These are phyloP conservation scores for Biscogniauxia mediterranea DNA, from an alignment of 2,329 filamentous ascomycete species.

Conservation along the genomic window DNA sequence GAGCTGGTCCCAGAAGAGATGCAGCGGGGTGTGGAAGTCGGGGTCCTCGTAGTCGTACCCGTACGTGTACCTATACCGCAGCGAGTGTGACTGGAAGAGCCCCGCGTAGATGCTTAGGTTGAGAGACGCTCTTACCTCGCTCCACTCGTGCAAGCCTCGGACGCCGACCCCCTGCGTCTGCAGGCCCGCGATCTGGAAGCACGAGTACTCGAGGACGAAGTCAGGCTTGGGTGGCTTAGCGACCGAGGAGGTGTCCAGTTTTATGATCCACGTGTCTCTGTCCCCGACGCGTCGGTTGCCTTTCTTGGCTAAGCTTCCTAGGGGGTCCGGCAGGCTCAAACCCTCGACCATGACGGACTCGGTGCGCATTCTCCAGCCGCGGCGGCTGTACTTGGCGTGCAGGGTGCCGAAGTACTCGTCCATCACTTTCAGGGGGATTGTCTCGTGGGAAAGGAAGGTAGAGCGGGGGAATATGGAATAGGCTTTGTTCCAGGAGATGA, in stretches of 20 bases:
- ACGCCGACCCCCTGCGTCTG: neutral
- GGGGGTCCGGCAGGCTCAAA: neutral
- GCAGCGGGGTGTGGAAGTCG: neutral
- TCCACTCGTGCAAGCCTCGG: neutral
- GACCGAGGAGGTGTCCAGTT: conserved; percentile 4
- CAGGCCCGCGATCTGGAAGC: neutral
- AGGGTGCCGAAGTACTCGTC: conserved; percentile 3
- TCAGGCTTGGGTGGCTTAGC: conserved; percentile 5
- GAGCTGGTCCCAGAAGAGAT: neutral
- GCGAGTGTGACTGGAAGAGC: conserved; percentile 5
- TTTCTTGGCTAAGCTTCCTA: neutral
- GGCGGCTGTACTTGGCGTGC: conserved; percentile 5
- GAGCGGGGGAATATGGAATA: conserved; percentile 11
- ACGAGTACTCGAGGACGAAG: conserved; percentile 10
- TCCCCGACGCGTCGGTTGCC: conserved; percentile 8
- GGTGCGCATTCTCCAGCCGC: conserved; percentile 8
- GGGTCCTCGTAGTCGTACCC: neutral
- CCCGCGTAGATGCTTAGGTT: neutral
- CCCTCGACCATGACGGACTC: neutral
- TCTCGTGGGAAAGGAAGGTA: conserved; percentile 11
- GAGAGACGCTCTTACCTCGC: neutral
- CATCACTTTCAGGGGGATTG: conserved; percentile 1
- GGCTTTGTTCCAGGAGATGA: conserved; percentile 15
- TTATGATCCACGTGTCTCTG: conserved; percentile 9
- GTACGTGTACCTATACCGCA: conserved; percentile 8